Evolutionary conservation across 2,329 filamentous ascomycete genomes (phyloP), one percentile per base, ranked within the genome.

Genomic region (Penicillium hesseltinei): DNA sequence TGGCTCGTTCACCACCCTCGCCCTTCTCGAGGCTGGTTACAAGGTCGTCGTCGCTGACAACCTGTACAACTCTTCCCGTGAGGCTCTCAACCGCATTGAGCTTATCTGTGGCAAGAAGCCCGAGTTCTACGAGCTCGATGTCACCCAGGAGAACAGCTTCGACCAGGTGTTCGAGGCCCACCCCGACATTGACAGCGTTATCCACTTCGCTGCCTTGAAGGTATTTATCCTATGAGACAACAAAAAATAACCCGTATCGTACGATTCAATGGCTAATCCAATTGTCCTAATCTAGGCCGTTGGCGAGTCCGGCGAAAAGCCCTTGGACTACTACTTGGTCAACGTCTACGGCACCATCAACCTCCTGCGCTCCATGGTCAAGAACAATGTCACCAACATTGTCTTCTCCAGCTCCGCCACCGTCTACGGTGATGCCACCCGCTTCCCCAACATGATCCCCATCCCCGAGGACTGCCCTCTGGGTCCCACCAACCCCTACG

Each of bases 331-430:
- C 85, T 99, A 97, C 83, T 85, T 89, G 68, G 90, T 96, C 81
- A 99, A 99, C 75, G 94, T 97, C 60, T 89, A 89, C 73, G 95
- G 94, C 75, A 94, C 91, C 69, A 88, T 99, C 70, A 83, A 87
- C 68, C 89, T 99, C 47, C 85, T 99, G 62, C 84, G 87, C 63
- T 87, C 88, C 71, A 97, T 99, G 92, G 84, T 86, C 72, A 88
- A 87, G 76, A 86, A 97, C 82, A 88, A 93, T 77, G 92, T 99
- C 67, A 85, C 86, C 78, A 97, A 96, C 82, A 94, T 99, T 70
- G 94, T 99, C 78, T 99, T 99, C 81, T 97, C 93, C 60, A 97
- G 92, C 62, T 97, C 92, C 1, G 94, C 94, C 35, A 99, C 95
- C 66, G 94, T 99, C 35, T 99, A 99, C 77, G 94, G 94, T 73